Base-by-base conservation (phyloP, 208 protist genomes). In the Leishmania lainsoni region DNA sequence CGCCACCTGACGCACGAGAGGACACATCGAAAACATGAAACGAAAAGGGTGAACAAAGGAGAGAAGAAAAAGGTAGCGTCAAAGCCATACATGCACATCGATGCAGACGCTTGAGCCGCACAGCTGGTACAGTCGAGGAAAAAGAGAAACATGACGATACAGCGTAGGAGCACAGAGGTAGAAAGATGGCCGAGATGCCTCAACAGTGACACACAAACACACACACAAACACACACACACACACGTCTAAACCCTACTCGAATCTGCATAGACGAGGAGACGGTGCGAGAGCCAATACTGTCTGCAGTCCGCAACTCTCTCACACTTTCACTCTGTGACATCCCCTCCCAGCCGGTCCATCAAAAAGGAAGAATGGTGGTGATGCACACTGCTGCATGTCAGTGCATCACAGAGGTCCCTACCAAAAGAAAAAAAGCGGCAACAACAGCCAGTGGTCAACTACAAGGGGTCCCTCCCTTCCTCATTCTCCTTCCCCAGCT, bases 31-130 rank as follows among this genome's bases (percentile, higher is more conserved):
- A 59, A 51, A 76, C 17, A 35, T 52, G 16, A 77, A 76, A n/a
- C 51, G 61, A 52, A 49, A 56, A 61, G 69, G 48, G 35, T 68
- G 32, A 72, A 71, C 20, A 66, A 69, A 59, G 17, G 61, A 72
- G 12, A 29, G 42, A 22, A 58, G 26, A 8, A 70, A 45, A 81
- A 56, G 39, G 35, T 35, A 32, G 48, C 58, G 35, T 39, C n/a
- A 52, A 39, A 42, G 12, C 22, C 59, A 76, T 32, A 61, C 32
- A 39, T 52, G 2, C 39, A 72, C 68, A 51, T 49, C 0, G 22
- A 61, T 61, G 63, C 51, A 79, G 22, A 71, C 48, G 61, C 45
- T 14, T 22, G 35, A 22, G 63, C 76, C 16, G 72, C 61, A 48
- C 72, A 76, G 51, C 51, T 35, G 72, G 20, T 45, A 48, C 22